A percentile compares a stretch with the other conserved stretches of the same genome.
These are phyloP conservation scores for Neckera pumila DNA, from an alignment of 225 moss, liverwort and hornwort genomes.

Conservation along the genomic window DNA sequence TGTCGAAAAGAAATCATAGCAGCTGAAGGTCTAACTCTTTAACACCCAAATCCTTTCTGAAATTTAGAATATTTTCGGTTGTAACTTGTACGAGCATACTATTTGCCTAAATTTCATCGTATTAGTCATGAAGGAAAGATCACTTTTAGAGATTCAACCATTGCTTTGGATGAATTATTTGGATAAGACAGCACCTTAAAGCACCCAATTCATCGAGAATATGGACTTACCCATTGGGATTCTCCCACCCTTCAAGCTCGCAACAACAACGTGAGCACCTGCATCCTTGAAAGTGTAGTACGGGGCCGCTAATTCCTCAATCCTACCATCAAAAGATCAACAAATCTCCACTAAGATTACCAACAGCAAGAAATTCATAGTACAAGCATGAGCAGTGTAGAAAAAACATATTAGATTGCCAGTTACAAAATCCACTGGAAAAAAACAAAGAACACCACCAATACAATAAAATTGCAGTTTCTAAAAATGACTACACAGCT, in stretches of 20 bases:
- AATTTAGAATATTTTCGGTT: background rate
- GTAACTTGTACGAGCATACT: too few species aligned
- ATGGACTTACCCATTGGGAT: slow-evolving; percentile 55
- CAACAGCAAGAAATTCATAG: background rate
- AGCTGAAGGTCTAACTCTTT: background rate
- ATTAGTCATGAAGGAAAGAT: background rate
- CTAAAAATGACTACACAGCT: background rate
- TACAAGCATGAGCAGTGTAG: background rate
- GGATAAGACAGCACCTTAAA: background rate
- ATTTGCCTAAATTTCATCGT: too few species aligned
- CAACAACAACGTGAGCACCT: slow-evolving; percentile 57
- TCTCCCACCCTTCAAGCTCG: slow-evolving; percentile 72
- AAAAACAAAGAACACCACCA: background rate
- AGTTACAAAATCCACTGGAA: background rate
- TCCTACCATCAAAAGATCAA: slow-evolving; percentile 26
- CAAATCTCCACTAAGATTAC: background rate
- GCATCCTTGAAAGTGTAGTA: slow-evolving; percentile 64
- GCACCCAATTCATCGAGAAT: too few species aligned
- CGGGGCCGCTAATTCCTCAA: slow-evolving; percentile 66
- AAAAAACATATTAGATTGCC: background rate
- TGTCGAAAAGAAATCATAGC: background rate
- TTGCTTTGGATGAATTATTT: background rate
- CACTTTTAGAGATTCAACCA: background rate
- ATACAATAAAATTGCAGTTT: background rate
- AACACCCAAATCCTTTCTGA: background rate